Percentiles rank a stretch among this genome's conserved stretches.
Conservation (phyloP, 305 asterid species). For the Euphrasia arctica region DNA sequence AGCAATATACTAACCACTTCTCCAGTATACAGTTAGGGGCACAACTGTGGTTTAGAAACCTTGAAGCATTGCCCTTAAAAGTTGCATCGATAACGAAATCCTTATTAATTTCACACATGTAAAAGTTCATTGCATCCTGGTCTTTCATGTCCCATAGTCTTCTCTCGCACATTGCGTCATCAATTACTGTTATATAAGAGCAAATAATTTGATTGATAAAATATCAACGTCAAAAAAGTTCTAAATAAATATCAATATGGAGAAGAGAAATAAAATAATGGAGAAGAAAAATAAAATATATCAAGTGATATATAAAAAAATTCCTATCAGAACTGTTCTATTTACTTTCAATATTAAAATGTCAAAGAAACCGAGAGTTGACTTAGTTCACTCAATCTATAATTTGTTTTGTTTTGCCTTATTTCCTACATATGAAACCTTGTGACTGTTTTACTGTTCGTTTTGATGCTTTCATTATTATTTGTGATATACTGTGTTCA, state of each 20-base stretch:
- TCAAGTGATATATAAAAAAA: slow-evolving; percentile 1
- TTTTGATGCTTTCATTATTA: neutral
- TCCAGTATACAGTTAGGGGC: slow-evolving; percentile 91
- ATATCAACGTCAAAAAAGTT: slow-evolving; percentile 14
- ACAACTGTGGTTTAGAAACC: slow-evolving; percentile 95
- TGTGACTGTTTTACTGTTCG: neutral
- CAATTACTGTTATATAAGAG: slow-evolving; percentile 58
- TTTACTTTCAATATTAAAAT: slow-evolving; percentile 2
- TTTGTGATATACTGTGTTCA: neutral
- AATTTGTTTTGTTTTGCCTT: neutral
- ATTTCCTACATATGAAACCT: neutral
- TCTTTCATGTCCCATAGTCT: slow-evolving; percentile 95
- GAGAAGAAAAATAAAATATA: neutral
- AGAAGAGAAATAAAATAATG: neutral
- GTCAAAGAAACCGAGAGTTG: slow-evolving; percentile 3
- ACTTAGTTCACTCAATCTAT: neutral
- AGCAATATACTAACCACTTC: slow-evolving; percentile 62
- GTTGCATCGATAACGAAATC: slow-evolving; percentile 98
- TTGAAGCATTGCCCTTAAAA: slow-evolving; percentile 81
- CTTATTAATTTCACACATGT: slow-evolving; percentile 89
- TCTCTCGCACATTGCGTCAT: slow-evolving; percentile 81
- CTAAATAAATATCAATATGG: slow-evolving; percentile 1
- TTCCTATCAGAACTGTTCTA: neutral
- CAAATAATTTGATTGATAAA: slow-evolving; percentile 21
- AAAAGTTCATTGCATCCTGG: slow-evolving; percentile 69